These are phyloP conservation scores for Eucommia ulmoides DNA, from an alignment of 257 asterid genomes.

Conservation along the genomic window DNA sequence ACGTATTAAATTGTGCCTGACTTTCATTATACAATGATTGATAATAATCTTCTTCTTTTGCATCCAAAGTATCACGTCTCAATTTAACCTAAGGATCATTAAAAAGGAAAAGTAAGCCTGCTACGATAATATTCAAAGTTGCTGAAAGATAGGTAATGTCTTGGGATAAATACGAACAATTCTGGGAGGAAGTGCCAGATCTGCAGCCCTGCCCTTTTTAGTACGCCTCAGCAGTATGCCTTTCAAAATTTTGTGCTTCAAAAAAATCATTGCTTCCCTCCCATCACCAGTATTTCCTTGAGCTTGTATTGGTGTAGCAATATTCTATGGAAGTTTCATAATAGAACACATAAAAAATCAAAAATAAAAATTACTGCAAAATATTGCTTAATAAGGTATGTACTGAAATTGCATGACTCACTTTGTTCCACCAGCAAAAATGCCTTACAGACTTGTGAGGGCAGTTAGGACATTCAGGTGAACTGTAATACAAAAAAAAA, in stretches of 20 bases:
- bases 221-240: slow-evolving; percentile 81
- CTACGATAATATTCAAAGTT: slow-evolving; percentile 6
- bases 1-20: slow-evolving; percentile 87
- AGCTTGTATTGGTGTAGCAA: slow-evolving; percentile 70
- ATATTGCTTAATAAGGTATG: slow-evolving; percentile 3
- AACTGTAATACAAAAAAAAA: slow-evolving; percentile 27
- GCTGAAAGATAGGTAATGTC: slow-evolving; percentile 3
- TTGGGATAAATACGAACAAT: slow-evolving; percentile 35
- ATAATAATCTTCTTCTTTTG: slow-evolving; percentile 84
- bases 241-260: slow-evolving; percentile 69
- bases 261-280: slow-evolving; percentile 71
- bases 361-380: neutral
- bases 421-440: slow-evolving; percentile 98
- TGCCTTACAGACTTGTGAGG: slow-evolving; percentile 72
- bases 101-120: slow-evolving; percentile 2
- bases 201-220: slow-evolving; percentile 96
- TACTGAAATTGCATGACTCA: slow-evolving; percentile 24
- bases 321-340: slow-evolving; percentile 31
- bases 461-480: slow-evolving; percentile 59
- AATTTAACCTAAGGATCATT: slow-evolving; percentile 42
- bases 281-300: slow-evolving; percentile 37
- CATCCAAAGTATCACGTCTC: slow-evolving; percentile 72
- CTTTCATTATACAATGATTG: slow-evolving; percentile 78
- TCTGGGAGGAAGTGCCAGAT: slow-evolving; percentile 90
- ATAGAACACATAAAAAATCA: slow-evolving; percentile 3